Conservation (phyloP, 2,329 filamentous ascomycete species). For the Aspergillus ochraceoroseus region DNA sequence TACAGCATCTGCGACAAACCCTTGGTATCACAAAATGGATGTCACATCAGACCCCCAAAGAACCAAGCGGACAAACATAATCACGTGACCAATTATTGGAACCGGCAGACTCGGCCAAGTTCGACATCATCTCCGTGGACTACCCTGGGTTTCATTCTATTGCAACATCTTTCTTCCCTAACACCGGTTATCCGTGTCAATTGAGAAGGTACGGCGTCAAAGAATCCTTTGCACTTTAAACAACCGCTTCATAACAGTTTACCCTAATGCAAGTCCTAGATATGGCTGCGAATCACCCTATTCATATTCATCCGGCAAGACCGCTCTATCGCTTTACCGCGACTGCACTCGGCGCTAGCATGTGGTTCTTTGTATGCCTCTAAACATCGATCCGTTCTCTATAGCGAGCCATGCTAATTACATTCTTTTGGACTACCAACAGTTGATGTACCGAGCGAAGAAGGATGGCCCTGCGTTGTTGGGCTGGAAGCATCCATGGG, state of each 20-base stretch:
- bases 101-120: too few relatives aligned
- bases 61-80: too few relatives aligned
- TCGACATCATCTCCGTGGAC: neutral
- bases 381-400: neutral
- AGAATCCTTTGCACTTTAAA: neutral
- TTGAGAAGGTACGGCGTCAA: conserved; percentile 8
- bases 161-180: neutral
- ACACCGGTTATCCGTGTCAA: neutral
- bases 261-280: conserved; percentile 17
- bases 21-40: too few relatives aligned
- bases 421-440: conserved; percentile 8
- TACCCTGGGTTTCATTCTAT: neutral
- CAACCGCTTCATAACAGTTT: neutral
- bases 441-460: conserved; percentile 96
- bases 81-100: too few relatives aligned
- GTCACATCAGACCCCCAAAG: too few relatives aligned
- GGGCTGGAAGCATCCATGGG: conserved; percentile 95
- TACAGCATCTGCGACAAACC: too few relatives aligned
- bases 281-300: conserved; percentile 43
- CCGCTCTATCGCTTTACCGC: conserved; percentile 79
- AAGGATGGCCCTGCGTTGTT: conserved; percentile 88
- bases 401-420: conserved; percentile 19
- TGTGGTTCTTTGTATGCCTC: conserved; percentile 91
- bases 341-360: conserved; percentile 83
- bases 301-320: conserved; percentile 55